Base-by-base conservation (phyloP, 345 rosid species). In the Corchorus capsularis region DNA sequence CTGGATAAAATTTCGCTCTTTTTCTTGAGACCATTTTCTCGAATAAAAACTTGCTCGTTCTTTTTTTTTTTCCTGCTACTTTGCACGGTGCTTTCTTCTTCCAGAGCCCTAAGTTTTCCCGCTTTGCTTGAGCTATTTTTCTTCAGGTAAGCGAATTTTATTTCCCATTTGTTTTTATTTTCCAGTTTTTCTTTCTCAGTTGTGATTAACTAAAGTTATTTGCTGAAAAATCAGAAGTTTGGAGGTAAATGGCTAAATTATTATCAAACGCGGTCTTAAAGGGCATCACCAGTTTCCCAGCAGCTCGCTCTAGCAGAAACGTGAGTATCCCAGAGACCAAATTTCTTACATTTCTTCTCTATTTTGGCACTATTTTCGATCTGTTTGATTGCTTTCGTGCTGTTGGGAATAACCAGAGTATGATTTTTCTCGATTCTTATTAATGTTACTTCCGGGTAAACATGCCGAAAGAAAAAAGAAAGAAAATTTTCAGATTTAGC, bases 231-330 rank as follows among this genome's bases (percentile, higher is more conserved):
- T 50, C 20, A 50, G 45, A 69, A 50, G 13, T 57, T 57, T 12
- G 13, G 54, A 59, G 67, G 56, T 8, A 60, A 27, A 94, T 92
- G 98, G 94, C 93, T 0, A 87, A 85, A 71, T 78, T 87, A 20
- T 82, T 92, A 35, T 89, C 97, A 1, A 94, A 78, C 82, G 47
- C 82, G n/a, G 74, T 92, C 41, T 16, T 88, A 2, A 91, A 72
- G 78, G 84, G 93, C 69, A 70, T 89, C 66, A 63, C 78, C 8
- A 81, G 82, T 74, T 84, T 85, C 59, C 84, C 88, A 6, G 77
- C 87, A 73, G 77, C 76, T 68, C 82, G 81, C 46, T 88, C 89
- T 12, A 39, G 71, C 65, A 85, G 85, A 86, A 80, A 79, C 56
- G 92, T 92, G 82, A 83, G 93, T 77, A 20, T 72, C 53, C 19